Evolutionary conservation across 345 rosid genomes (phyloP).

Genomic region (Euphorbia tirucalli): DNA sequence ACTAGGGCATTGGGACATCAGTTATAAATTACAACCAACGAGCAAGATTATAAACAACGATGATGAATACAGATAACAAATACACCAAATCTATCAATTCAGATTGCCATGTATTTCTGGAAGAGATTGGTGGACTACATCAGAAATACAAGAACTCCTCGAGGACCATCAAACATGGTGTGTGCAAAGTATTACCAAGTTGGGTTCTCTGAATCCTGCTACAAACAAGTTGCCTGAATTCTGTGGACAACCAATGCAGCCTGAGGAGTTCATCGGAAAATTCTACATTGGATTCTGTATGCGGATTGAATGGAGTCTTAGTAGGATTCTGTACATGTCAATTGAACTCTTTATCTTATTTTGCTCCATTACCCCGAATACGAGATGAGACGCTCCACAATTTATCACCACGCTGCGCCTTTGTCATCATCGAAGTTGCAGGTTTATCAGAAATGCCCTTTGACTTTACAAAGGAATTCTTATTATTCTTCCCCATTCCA

Average conservation of each 20-base stretch:
- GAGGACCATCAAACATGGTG: neutral
- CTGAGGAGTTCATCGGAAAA: conserved; percentile 27
- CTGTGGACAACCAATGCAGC: neutral
- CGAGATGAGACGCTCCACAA: conserved; percentile 85
- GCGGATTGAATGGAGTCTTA: conserved; percentile 41
- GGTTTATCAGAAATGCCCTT: conserved; percentile 42
- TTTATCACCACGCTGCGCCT: conserved; percentile 55
- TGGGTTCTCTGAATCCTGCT: neutral
- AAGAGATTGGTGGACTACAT: conserved; percentile 1
- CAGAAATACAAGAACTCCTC: conserved; percentile 10
- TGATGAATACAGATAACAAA: neutral
- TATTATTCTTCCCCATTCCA: conserved; percentile 91
- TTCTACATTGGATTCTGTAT: conserved; percentile 56
- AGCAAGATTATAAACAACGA: conserved; percentile 9
- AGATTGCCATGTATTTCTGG: conserved; percentile 12
- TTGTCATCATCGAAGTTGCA: conserved; percentile 36
- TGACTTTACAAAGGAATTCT: conserved; percentile 52
- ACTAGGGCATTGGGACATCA: neutral
- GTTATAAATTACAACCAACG: neutral
- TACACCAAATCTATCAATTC: conserved; percentile 11
- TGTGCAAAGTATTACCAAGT: conserved; percentile 1
- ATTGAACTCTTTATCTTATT: conserved; percentile 23
- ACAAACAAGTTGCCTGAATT: neutral
- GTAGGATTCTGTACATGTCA: conserved; percentile 36
- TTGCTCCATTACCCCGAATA: conserved; percentile 36